Base-by-base conservation (phyloP, 1,284 basidiomycete genomes). In the Ustilago hordei region DNA sequence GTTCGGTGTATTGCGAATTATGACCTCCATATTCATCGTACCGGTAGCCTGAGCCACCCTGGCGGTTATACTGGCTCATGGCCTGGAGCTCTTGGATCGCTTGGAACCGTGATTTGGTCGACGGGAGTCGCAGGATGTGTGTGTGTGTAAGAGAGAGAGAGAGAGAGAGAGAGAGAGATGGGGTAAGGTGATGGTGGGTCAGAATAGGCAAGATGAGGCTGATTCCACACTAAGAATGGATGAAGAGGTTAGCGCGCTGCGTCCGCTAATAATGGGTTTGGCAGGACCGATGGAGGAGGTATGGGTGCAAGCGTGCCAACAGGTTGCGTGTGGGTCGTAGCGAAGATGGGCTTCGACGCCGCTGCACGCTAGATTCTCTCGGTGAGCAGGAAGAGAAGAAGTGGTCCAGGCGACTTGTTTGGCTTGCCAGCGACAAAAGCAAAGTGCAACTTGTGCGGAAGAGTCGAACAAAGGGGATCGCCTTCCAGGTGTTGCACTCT, bases 11-110 rank as follows among this genome's bases (percentile, higher is more conserved):
- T 28, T 48, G 52, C 12, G 62, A 64, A 15, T 64, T 60, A 23
- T 63, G 57, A 34, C 47, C 36, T 34, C 19, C 52, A 35, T 69
- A 64, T 7, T 58, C 32, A 36, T 74, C 64, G 32, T 74, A 64
- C 35, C 31, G 48, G 31, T 58, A 57, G 28, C 52, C 54, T 8
- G 47, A 8, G 57, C 58, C 71, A 19, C 65, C 71, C 19, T 60
- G 54, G 31, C 55, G 60, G 13, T 65, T 60, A 43, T 68, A 73
- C 39, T 64, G 63, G 62, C 71, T 74, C 71, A 74, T 74, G 45
- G 39, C 34, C 43, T 34, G 19, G 12, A 11, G 19, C 11, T n/a
- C 31, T 15, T n/a, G 32, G 3, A 8, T 15, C 36, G 9, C 34
- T 32, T 34, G 39, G 19, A 9, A 47, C 31, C 8, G 19, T 19